phyloP scores from a whole-genome alignment of 495 filamentous ascomycete genomes.

The Halenospora varia region DNA sequence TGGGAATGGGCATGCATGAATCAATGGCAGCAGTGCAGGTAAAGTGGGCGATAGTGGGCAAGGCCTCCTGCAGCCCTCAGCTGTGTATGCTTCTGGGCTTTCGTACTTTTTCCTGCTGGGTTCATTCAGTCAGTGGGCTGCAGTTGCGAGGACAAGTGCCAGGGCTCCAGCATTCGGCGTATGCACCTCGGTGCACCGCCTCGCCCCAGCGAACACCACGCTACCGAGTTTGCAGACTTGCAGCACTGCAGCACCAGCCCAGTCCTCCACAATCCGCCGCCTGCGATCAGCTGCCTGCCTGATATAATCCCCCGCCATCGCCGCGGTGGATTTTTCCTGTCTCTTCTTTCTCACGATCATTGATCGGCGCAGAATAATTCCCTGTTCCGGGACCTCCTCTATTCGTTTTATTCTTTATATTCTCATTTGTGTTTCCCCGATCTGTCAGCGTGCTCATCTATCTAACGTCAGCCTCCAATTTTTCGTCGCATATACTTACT shows the following conservation, averaged over 20 bases:
- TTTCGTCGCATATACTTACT: slow-evolving; percentile 17
- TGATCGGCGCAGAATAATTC: slow-evolving; percentile 54
- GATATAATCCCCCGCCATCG: slow-evolving; percentile 8
- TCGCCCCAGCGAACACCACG: neutral
- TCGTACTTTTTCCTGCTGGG: neutral
- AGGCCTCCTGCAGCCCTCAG: slow-evolving; percentile 2
- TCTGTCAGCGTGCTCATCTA: slow-evolving; percentile 20
- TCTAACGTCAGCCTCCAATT: slow-evolving; percentile 22
- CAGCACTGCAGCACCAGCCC: neutral
- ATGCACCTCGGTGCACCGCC: neutral
- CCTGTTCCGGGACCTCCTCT: slow-evolving; percentile 54
- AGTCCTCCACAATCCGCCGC: neutral
- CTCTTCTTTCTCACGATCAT: slow-evolving; percentile 32
- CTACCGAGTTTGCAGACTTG: neutral
- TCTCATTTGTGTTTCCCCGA: slow-evolving; percentile 21
- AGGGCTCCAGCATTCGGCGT: neutral
- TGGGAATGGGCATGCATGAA: slow-evolving; percentile 1
- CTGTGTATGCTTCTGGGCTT: neutral
- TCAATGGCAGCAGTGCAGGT: neutral
- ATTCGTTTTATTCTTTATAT: slow-evolving; percentile 38
- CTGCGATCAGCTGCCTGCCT: neutral
- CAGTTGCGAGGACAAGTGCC: neutral
- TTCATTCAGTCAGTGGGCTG: neutral
- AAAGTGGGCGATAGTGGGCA: slow-evolving; percentile 3
- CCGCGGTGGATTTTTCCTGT: slow-evolving; percentile 16